Conservation (phyloP, 192 early-diverging fungal genomes). For the Helicostylum pulchrum region DNA sequence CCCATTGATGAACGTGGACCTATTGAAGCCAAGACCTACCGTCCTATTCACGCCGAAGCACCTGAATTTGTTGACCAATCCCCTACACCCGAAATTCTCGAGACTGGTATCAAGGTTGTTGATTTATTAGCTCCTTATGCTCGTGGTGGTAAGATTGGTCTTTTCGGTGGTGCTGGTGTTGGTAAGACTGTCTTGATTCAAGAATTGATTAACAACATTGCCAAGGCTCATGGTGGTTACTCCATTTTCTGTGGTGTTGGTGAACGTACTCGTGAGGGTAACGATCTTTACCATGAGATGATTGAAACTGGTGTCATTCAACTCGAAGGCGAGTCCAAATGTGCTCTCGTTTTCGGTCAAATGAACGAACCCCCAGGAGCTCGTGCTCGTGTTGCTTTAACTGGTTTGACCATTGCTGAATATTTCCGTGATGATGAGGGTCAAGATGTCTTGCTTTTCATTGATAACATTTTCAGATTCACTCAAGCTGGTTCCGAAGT, state of each 20-base stretch:
- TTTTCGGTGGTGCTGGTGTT: conserved; percentile 99
- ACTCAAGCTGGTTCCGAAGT: conserved; percentile 99
- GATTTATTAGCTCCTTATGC: conserved; percentile 96
- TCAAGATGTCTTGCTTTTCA: conserved; percentile 99
- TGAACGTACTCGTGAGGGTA: conserved; percentile 99
- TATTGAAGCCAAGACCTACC: conserved; percentile 84
- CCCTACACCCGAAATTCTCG: conserved; percentile 90
- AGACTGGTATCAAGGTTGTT: conserved; percentile 99
- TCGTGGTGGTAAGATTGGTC: conserved; percentile 98
- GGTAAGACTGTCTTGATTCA: conserved; percentile 99
- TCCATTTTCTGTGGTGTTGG: conserved; percentile 98
- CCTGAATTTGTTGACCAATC: conserved; percentile 97
- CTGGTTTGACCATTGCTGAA: conserved; percentile 97
- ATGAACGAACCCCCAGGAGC: conserved; percentile 99
- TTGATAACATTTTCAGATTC: conserved; percentile 99
- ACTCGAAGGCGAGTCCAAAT: conserved; percentile 92
- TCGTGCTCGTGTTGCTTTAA: conserved; percentile 97
- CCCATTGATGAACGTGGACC: conserved; percentile 98
- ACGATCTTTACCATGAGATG: conserved; percentile 74
- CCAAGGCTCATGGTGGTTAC: conserved; percentile 99
- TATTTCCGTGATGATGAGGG: conserved; percentile 99
- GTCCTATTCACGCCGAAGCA: conserved; percentile 90
- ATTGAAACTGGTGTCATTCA: conserved; percentile 83
- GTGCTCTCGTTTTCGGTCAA: conserved; percentile 95
- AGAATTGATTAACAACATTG: conserved; percentile 99